Conservation (phyloP, 129 eudicot genomes). For the Calendula officinalis region DNA sequence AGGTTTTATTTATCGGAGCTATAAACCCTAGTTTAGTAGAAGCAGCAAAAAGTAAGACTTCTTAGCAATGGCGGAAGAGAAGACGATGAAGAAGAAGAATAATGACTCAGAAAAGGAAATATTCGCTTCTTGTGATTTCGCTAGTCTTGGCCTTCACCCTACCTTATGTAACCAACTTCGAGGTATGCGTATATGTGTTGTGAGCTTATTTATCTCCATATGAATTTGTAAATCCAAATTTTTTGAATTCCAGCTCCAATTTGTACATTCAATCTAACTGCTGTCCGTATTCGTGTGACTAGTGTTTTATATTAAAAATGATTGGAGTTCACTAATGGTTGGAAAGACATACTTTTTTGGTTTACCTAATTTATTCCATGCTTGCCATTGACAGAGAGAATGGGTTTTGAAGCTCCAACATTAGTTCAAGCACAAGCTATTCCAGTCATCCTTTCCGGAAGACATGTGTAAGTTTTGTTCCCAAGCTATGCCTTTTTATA, state of each 20-base stretch:
- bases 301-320: neutral
- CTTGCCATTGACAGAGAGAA: slow-evolving; percentile 48
- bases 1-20: too few species aligned
- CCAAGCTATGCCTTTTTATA: neutral
- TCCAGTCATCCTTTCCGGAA: slow-evolving; percentile 79
- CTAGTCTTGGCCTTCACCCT: slow-evolving; percentile 80
- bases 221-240: too few species aligned
- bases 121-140: slow-evolving; percentile 73
- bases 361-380: neutral
- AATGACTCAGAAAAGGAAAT: slow-evolving; percentile 23
- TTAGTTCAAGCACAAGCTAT: slow-evolving; percentile 86
- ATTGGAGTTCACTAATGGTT: too few species aligned
- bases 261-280: neutral
- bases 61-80: slow-evolving; percentile 1
- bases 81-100: slow-evolving; percentile 18
- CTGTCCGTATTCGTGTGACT: neutral
- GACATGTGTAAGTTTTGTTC: slow-evolving; percentile 55
- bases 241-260: neutral
- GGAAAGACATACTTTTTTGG: neutral
- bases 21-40: too few species aligned
- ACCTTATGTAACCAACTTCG: slow-evolving; percentile 61
- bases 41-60: too few species aligned
- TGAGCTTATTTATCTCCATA: neutral
- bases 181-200: slow-evolving; percentile 37
- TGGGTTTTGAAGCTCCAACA: slow-evolving; percentile 80